Evolutionary conservation across 1,139 yeast species (phyloP), one percentile per base, ranked within the genome.

Genomic region (Diutina pseudorugosa): DNA sequence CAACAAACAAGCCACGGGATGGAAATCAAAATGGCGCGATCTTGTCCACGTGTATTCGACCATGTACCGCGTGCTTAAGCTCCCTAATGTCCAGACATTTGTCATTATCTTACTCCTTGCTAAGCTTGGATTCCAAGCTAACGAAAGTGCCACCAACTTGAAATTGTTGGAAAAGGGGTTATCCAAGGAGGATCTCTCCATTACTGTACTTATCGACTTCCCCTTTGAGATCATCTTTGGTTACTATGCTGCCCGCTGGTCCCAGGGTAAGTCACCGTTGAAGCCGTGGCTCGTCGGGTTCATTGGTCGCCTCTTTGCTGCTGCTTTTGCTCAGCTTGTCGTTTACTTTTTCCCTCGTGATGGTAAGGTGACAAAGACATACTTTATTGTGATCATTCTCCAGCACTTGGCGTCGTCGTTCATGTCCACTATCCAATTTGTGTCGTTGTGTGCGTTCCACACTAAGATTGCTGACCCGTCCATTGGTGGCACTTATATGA

Each of bases 401-500:
- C 96, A 88, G 59, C 97, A 94, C 66, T 74, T 93, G 47, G 64
- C 90, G 50, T 87, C 94, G 16, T 86, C 95, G 8, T 91, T 93
- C 66, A 88, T 91, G 95, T 80, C 93, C 5, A 93, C 98, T 0
- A 83, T 93, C 54, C 98, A 91, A 65, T 93, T 94, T 70, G 98
- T 93, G 27, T 86, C 96, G 4, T 82, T 93, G 53, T 85, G 91
- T 63, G 95, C 98, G 0, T 94, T 93, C 72, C 97, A 91, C 66
- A 91, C 97, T 4, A 84, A 85, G 61, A 87, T 94, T 53, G 96
- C 98, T 2, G 98, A 93, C 65, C 98, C 98, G 0, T 69, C 82
- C 14, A 88, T 93, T 60, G 99, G 98, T 18, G 98, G 98, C 1
- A 94, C 99, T 0, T 93, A 93, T 66, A 93, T 94, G 98, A 93